Base-by-base conservation (phyloP, 2,329 filamentous ascomycete genomes). In the Coniochaeta hoffmannii region DNA sequence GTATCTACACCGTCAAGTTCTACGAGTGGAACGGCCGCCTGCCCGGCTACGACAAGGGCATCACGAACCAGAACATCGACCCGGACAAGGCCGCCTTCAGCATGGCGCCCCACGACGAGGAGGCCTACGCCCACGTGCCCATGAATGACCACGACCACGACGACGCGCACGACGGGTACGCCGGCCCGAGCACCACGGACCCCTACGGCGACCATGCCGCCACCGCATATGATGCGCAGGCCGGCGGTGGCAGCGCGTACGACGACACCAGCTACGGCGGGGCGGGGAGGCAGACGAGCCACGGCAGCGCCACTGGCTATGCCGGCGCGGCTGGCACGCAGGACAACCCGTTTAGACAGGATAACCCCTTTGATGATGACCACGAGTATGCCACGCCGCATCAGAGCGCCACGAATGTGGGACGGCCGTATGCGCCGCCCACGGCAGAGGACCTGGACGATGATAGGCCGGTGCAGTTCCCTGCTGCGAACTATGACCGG, bases 71-170 rank as follows among this genome's bases (percentile, higher is more conserved):
- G 61, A 80, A 81, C 71, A 86, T 86, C 61, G 84, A 87, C 66
- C 84, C 84, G 0, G 83, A 87, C 68, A 86, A 86, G 73, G 83
- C 83, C 28, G 83, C 83, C 57, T 87, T 87, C 71, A 85, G 82
- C 56, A 85, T 83, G 69, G 81, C 81, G 14, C 81, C 82, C n/a
- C 80, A 84, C 64, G 82, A 83, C 62, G 83, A 87, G 60, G 83
- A 86, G 64, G 78, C 80, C 44, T 87, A 87, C 63, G 80, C 83
- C 53, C 81, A 80, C 14, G 77, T 86, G 58, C 76, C 83, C 67
- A 73, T 76, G 70, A 74, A 81, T 56, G 78, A 83, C 62, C 75
- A 82, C 58, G 68, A 72, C 55, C 73, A 79, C 54, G 66, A 73
- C 61, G 68, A 70, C 58, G 17, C 6, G 19, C 22, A 44, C 22